phyloP scores from a whole-genome alignment of 78 protist genomes.

The Dictyostelium purpureum region DNA sequence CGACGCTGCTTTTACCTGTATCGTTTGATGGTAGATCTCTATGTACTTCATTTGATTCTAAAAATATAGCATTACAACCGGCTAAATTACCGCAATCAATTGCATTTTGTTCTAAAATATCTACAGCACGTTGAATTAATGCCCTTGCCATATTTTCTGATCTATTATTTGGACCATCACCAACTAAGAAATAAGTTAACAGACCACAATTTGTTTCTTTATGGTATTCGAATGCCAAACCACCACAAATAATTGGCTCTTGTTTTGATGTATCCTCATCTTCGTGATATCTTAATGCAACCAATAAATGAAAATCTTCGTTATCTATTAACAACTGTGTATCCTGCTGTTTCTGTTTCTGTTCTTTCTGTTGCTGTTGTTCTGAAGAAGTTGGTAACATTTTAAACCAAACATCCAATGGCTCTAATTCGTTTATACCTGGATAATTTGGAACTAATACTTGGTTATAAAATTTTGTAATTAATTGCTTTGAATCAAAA shows the following conservation, averaged over 20 bases:
- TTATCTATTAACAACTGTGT: too few species aligned
- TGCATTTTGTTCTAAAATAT: constrained; percentile 53
- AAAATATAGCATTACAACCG: constrained; percentile 70
- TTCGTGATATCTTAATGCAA: constrained; percentile 19
- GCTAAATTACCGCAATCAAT: constrained; percentile 51
- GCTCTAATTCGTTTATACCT: constrained; percentile 24
- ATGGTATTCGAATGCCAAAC: constrained; percentile 58
- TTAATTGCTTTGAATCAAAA: neutral
- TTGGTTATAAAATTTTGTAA: constrained; percentile 27
- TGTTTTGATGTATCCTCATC: constrained; percentile 7
- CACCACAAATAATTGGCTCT: constrained; percentile 61
- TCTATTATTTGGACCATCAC: constrained; percentile 19
- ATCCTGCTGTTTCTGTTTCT: neutral
- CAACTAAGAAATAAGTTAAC: constrained; percentile 40
- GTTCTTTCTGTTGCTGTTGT: neutral
- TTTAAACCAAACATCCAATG: constrained; percentile 35
- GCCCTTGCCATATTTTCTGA: constrained; percentile 43
- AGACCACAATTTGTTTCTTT: constrained; percentile 32
- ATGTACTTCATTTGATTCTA: constrained; percentile 10
- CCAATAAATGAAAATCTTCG: constrained; percentile 42
- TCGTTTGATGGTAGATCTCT: neutral
- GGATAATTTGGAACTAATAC: constrained; percentile 27
- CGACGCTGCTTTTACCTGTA: neutral
- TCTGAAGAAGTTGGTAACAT: neutral
- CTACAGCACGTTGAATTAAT: constrained; percentile 37